phyloP scores from a whole-genome alignment of 306 rosid species.

The Delonix regia region DNA sequence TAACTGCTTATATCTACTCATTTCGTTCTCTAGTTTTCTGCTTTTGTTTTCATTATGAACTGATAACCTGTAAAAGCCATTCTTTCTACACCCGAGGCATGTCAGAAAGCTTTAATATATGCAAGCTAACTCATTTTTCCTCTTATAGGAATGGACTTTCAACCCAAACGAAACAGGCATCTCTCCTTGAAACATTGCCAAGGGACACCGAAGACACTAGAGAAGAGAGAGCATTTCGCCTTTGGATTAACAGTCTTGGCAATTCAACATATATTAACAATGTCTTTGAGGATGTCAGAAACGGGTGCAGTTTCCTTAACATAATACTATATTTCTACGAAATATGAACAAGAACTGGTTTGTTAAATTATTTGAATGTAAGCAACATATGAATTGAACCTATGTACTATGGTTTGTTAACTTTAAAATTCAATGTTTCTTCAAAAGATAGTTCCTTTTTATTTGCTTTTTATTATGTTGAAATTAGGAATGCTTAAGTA shows the following conservation, averaged over 20 bases:
- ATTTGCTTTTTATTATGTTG: too few relatives aligned
- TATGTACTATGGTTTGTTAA: neutral
- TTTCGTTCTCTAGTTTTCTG: slow-evolving; percentile 6
- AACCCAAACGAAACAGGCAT: slow-evolving; percentile 65
- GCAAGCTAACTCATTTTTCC: slow-evolving; percentile 13
- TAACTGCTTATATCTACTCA: neutral
- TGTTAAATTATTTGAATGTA: neutral
- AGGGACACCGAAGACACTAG: slow-evolving; percentile 82
- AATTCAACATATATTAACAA: slow-evolving; percentile 82
- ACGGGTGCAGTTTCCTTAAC: slow-evolving; percentile 57
- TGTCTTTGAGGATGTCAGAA: slow-evolving; percentile 92
- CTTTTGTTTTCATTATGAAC: neutral
- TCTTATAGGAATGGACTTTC: slow-evolving; percentile 87
- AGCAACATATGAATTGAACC: neutral
- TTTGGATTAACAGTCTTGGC: slow-evolving; percentile 92
- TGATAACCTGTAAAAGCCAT: neutral
- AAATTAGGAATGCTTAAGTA: neutral
- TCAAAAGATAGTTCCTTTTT: too few relatives aligned
- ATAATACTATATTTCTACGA: slow-evolving; percentile 2
- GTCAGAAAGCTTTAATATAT: neutral
- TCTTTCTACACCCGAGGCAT: neutral
- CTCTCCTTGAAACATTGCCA: slow-evolving; percentile 77
- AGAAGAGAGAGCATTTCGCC: slow-evolving; percentile 95
- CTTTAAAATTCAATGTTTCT: neutral
- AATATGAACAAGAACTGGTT: slow-evolving; percentile 4